Evolutionary conservation across 1,284 basidiomycete species (phyloP).

Genomic region (Cutaneotrichosporon mucoides): DNA sequence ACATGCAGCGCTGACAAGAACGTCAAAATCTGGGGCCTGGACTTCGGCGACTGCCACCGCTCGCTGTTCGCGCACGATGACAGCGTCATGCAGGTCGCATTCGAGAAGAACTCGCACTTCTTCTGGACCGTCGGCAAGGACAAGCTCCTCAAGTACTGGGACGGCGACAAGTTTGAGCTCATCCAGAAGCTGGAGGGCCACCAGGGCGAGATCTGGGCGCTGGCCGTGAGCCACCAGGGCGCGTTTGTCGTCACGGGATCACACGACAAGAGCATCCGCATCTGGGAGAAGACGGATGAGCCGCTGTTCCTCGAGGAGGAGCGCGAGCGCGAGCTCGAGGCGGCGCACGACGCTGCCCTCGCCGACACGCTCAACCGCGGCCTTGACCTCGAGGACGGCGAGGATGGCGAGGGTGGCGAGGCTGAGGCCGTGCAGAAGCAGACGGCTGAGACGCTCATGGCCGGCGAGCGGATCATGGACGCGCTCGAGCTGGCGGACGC

Average conservation of each 20-base stretch:
- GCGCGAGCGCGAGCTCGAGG: constrained; percentile 87
- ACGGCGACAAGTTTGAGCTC: constrained; percentile 98
- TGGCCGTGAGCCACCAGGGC: constrained; percentile 81
- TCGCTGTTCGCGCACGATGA: constrained; percentile 98
- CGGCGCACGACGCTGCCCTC: constrained; percentile 74
- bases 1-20: constrained; percentile 99
- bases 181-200: constrained; percentile 96
- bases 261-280: constrained; percentile 93
- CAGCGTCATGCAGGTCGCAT: constrained; percentile 91
- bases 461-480: constrained; percentile 93
- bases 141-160: constrained; percentile 94
- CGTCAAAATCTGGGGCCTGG: constrained; percentile 99
- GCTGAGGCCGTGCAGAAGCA: constrained; percentile 84
- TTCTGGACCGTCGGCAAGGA: constrained; percentile 99
- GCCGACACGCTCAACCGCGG: constrained; percentile 66
- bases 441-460: constrained; percentile 93
- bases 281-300: constrained; percentile 99
- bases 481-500: constrained; percentile 84
- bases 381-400: constrained; percentile 49
- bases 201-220: constrained; percentile 95
- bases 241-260: constrained; percentile 93
- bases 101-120: constrained; percentile 83
- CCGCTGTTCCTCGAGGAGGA: constrained; percentile 99
- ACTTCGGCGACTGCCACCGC: constrained; percentile 98
- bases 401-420: constrained; percentile 40